Conservation (phyloP, 805 yeast species). For the Dipodascus geniculatus region DNA sequence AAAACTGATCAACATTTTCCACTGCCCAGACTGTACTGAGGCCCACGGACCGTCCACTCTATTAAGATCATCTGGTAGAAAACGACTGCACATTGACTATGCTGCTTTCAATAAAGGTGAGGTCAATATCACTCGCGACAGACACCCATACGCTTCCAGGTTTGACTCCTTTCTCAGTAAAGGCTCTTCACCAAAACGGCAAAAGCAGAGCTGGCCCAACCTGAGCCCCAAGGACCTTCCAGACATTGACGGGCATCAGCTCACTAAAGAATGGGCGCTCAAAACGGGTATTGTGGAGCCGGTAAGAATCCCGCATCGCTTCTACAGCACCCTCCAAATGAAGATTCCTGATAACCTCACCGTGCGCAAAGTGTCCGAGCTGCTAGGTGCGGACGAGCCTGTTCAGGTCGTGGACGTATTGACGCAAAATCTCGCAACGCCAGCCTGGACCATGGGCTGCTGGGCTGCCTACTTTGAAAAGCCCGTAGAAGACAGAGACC, state of each 20-base stretch:
- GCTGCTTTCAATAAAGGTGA: slow-evolving; percentile 71
- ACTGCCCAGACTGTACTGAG: slow-evolving; percentile 39
- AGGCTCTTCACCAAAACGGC: slow-evolving; percentile 9
- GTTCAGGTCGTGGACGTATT: slow-evolving; percentile 86
- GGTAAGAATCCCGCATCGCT: slow-evolving; percentile 29
- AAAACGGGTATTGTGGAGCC: slow-evolving; percentile 32
- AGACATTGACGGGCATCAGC: slow-evolving; percentile 25
- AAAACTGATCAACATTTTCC: slow-evolving; percentile 35
- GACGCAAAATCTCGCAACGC: slow-evolving; percentile 43
- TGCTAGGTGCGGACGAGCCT: slow-evolving; percentile 49
- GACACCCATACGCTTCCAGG: slow-evolving; percentile 40
- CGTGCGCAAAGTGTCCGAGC: slow-evolving; percentile 42
- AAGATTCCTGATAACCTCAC: slow-evolving; percentile 44
- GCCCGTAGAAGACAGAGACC: slow-evolving; percentile 37
- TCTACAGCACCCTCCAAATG: slow-evolving; percentile 32
- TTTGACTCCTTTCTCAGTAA: slow-evolving; percentile 14
- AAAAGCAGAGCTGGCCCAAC: slow-evolving; percentile 17
- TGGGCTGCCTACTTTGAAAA: slow-evolving; percentile 65
- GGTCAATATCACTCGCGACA: slow-evolving; percentile 34
- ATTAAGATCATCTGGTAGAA: slow-evolving; percentile 45
- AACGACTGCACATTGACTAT: slow-evolving; percentile 53
- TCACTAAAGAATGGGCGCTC: slow-evolving; percentile 29
- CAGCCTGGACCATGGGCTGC: slow-evolving; percentile 55
- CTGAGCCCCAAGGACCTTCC: slow-evolving; percentile 16
- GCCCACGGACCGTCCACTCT: slow-evolving; percentile 38